Base-by-base conservation (phyloP, 163 green algal genomes). In the Scenedesmus sp. region DNA sequence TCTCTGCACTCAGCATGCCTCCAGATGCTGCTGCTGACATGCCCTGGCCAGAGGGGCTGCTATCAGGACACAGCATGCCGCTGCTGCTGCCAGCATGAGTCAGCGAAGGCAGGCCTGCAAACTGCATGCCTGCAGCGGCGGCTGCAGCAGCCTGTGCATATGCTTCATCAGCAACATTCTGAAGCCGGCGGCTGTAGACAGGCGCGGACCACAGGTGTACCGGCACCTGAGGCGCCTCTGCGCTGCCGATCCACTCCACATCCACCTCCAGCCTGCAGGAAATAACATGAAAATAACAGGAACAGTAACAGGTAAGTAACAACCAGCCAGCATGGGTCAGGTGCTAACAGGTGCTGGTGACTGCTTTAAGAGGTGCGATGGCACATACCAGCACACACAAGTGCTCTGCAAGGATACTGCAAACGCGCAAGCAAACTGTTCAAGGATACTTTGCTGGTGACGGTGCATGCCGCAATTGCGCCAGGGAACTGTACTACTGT, bases 171-270 rank as follows among this genome's bases (percentile, higher is more conserved):
- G 76, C 81, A 20, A 34, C 66, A 5, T 67, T 77, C 64, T 83
- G 60, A 52, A 92, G 60, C 62, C 81, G 88, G 2, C 88, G 81
- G 60, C 79, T 89, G 82, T 92, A 92, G 59, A 92, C 81, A 12
- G 88, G 88, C 4, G 88, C 88, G n/a, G 88, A 52, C 88, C 88
- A 92, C 8, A 23, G 6, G 7, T 84, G 81, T 12, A 92, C 81
- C 1, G 81, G 88, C 5, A 92, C 57, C 62, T 92, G 88, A 1
- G 56, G 62, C 7, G 83, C 34, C 2, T 88, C 88, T 4, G 81
- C 55, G 4, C 10, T 82, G 26, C 54, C 26, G 0, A 92, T 79
- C 88, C 88, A 92, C 1, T 20, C 46, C 15, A 89, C 9, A 66
- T 92, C 88, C 4, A 88, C 23, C 10, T 92, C 88, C 56, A 92